Evolutionary conservation across 1,284 basidiomycete genomes (phyloP).

Genomic region (Binderoboletus segoi): DNA sequence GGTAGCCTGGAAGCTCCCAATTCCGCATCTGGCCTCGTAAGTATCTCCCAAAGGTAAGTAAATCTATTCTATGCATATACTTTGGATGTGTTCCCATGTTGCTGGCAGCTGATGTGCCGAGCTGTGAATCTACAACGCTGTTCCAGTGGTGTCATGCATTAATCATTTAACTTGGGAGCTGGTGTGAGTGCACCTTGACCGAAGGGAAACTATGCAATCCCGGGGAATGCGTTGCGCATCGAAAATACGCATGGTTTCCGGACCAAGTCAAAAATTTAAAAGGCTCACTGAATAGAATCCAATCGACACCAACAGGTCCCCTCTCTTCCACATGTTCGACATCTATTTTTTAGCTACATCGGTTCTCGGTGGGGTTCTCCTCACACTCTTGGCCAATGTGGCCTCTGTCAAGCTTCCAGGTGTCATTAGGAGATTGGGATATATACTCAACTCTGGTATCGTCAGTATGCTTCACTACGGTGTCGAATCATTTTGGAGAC

Average conservation of each 20-base stretch:
- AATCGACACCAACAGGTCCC: background rate
- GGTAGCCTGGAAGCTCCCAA: background rate
- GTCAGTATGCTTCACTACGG: slow-evolving; percentile 5
- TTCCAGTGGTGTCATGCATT: too few relatives aligned
- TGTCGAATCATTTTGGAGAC: background rate
- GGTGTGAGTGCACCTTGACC: background rate
- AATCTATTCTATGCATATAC: background rate
- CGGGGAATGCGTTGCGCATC: background rate
- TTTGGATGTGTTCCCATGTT: background rate
- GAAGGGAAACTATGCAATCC: too few relatives aligned
- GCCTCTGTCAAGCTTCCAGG: slow-evolving; percentile 12
- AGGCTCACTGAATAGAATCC: background rate
- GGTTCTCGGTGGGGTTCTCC: slow-evolving; percentile 19
- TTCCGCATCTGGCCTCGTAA: background rate
- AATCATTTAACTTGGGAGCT: too few relatives aligned
- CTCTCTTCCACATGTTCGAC: slow-evolving; percentile 13
- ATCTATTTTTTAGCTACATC: slow-evolving; percentile 13
- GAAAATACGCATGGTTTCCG: background rate
- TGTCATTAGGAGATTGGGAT: slow-evolving; percentile 7
- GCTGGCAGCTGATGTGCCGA: background rate
- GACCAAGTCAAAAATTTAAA: slow-evolving; percentile 5
- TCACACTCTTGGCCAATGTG: slow-evolving; percentile 17
- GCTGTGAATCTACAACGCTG: background rate
- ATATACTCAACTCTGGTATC: background rate
- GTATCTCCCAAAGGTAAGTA: background rate